Conservation (phyloP, 2,329 filamentous ascomycete genomes). For the Sporothrix phasma region DNA sequence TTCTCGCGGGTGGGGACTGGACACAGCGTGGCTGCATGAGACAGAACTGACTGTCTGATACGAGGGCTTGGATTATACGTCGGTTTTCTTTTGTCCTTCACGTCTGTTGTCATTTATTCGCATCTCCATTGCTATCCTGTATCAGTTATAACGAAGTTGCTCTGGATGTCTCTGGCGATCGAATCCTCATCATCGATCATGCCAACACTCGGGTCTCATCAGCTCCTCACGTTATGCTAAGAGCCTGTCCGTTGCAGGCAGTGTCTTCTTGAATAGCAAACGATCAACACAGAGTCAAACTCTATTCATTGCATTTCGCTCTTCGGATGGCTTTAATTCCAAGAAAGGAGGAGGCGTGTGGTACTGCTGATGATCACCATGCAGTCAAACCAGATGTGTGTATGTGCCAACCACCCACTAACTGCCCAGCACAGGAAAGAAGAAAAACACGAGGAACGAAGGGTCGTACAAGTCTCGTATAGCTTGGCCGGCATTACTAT, state of each 20-base stretch:
- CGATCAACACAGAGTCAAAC: background rate
- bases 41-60: background rate
- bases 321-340: too few relatives aligned
- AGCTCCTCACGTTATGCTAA: slow-evolving; percentile 4
- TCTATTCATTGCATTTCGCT: background rate
- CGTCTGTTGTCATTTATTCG: background rate
- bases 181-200: background rate
- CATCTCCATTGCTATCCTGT: background rate
- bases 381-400: background rate
- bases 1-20: background rate
- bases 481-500: background rate
- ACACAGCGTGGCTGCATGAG: background rate
- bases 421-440: background rate
- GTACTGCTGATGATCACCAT: background rate
- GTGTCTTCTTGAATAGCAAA: slow-evolving; percentile 7
- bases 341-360: too few relatives aligned
- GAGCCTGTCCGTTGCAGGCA: slow-evolving; percentile 1
- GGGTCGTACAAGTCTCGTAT: background rate
- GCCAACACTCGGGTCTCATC: background rate
- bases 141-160: background rate
- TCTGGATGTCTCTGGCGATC: background rate
- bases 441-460: background rate
- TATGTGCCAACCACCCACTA: too few relatives aligned
- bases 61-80: background rate
- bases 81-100: background rate